Base-by-base conservation (phyloP, 2,329 filamentous ascomycete species). In the Diplocarpon mali region DNA sequence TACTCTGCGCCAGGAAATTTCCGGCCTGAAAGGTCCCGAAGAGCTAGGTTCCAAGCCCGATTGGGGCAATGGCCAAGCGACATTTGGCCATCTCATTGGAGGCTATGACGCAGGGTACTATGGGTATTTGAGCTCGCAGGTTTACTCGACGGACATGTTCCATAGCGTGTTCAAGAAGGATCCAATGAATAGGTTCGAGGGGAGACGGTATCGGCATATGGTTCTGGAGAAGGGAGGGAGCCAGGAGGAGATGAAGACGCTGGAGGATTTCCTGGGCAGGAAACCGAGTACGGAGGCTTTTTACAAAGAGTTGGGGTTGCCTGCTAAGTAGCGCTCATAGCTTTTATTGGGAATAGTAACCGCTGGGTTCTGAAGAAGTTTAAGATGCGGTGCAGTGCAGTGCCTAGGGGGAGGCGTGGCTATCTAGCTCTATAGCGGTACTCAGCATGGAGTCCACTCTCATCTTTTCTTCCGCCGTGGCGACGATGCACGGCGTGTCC, bases 51-150 rank as follows among this genome's bases (percentile, higher is more conserved):
- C 75, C 47, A 51, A 52, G 16, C 40, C 38, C 14, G 49, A 72
- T 48, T 88, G 83, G 83, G 85, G 83, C 34, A 75, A 88, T 55
- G 83, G 85, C 11, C 78, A 89, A 58, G 83, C 84, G 5, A 86
- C 80, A 0, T 89, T 92, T 58, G 84, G 85, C 13, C 85, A 92
- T 64, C 70, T 90, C 51, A 85, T 90, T 48, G 84, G 84, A 42
- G 85, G 85, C 2, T 92, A 92, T 58, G 85, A 90, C 62, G 85
- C 85, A 27, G 84, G 85, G 35, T 90, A 90, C 67, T 92, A 92
- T 63, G 78, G 78, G 56, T 83, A 83, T 60, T 66, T 83, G 29
- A 82, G 76, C 51, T 86, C 81, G 1, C 76, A 86, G 62, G 86
- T 92, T 14, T 92, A 89, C 66, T 85, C 80, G 16, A 75, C 82